Base-by-base conservation (phyloP, 1,284 basidiomycete species). In the Exsudoporus floridanus region DNA sequence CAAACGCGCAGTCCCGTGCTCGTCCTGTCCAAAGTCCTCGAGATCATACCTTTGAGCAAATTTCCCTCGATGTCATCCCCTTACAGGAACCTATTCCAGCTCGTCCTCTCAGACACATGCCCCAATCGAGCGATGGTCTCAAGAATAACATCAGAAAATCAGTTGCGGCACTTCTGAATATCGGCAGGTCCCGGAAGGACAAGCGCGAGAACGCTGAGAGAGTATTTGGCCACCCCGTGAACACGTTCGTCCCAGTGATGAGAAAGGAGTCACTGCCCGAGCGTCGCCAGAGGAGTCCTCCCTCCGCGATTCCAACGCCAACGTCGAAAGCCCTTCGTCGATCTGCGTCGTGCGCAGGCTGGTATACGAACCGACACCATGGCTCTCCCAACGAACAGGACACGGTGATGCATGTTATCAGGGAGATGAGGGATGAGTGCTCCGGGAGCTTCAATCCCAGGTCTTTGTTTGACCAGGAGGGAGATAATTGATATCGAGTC, bases 301-400 rank as follows among this genome's bases (percentile, higher is more conserved):
- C 52, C 3, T n/a, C 44, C 3, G 38, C 30, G 7, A 18, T 36
- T 10, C 5, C 48, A 4, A 30, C 0, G 5, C 39, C 33, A 36
- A 38, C n/a, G 7, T 48, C 59, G 1, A 54, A 42, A 25, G 25
- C 42, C 10, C 49, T 70, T 8, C 69, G 64, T 35, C 66, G 69
- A 28, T 67, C 66, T 6, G 55, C n/a, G 35, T 70, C 67, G 18
- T 58, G 56, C 5, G 56, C 56, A 7, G 62, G 55, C 4, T 52
- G 56, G 55, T 38, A 56, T 23, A 16, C 23, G 1, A 27, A 37
- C 4, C 27, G 40, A 23, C 28, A 35, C n/a, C 0, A 8, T 2
- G 35, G 18, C 10, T 33, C 31, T 13, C 13, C 16, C 4, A 18
- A 41, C 5, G 48, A 41, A 1, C 49, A 46, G 10, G 56, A 56